Evolutionary conservation across 2,329 filamentous ascomycete species (phyloP), one percentile per base, ranked within the genome.

Genomic region (Bisporella sp.): DNA sequence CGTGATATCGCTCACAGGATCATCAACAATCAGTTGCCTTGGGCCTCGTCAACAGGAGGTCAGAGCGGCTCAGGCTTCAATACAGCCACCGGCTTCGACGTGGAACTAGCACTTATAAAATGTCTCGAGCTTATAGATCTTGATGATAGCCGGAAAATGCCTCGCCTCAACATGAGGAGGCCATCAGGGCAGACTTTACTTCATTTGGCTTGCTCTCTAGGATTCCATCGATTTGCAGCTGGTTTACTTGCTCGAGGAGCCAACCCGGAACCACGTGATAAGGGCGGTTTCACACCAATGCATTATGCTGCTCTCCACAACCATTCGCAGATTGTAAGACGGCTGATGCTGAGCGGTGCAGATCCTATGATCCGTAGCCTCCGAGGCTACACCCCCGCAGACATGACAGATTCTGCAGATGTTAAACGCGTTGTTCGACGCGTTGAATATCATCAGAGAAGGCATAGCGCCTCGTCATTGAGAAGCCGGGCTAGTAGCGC

Each of bases 231-330:
- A 44, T 85, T 95, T 56, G 87, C 87, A 46, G 86, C 86, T 9
- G 87, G 84, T 31, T 75, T 95, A 30, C 72, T 95, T 21, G 85
- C 84, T 7, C 79, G 87, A 56, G 87, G 88, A n/a, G 88, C 87
- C 21, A 85, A 86, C 61, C 81, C 85, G 1, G 83, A 92, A 60
- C 72, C 82, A 37, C 78, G 82, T 49, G 89, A 95, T 64, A 85
- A 82, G 55, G 85, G 85, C 46, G 89, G 89, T 28, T 92, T 89
- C 67, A 89, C 87, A 4, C 82, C 89, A 11, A 77, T 95, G 71
- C 88, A 95, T 66, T 79, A 92, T 63, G 89, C 89, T 21, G 83
- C 86, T 30, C 77, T 95, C 62, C 84, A 87, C 66, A 81, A 84
- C 54, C 84, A 90, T 62, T 72, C 80, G 8, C 83, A 89, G 63